phyloP scores from a whole-genome alignment of 1,284 basidiomycete genomes.

The Cutaneotrichosporon sp. region DNA sequence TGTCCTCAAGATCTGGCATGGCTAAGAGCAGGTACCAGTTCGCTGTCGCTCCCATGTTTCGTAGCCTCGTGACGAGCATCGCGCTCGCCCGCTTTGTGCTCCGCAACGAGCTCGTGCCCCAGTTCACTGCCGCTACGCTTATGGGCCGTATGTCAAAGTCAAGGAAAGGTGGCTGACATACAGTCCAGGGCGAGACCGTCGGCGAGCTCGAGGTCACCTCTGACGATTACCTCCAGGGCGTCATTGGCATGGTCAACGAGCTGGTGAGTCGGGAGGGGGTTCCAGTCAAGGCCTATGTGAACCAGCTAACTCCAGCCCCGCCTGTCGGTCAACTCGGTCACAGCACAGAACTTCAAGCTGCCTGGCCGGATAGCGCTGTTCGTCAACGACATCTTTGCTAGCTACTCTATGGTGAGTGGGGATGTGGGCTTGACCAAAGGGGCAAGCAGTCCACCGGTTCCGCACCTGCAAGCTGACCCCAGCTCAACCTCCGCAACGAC shows the following conservation, averaged over 20 bases:
- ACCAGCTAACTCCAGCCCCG: slow-evolving; percentile 42
- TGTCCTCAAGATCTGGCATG: slow-evolving; percentile 3
- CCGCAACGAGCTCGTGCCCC: slow-evolving; percentile 47
- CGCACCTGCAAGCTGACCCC: slow-evolving; percentile 1
- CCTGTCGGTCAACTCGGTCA: slow-evolving; percentile 53
- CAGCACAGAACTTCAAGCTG: slow-evolving; percentile 50
- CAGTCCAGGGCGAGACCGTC: slow-evolving; percentile 43
- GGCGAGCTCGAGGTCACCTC: slow-evolving; percentile 45
- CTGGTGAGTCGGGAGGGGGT: slow-evolving; percentile 33
- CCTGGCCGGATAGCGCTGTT: slow-evolving; percentile 52
- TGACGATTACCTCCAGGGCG: slow-evolving; percentile 54
- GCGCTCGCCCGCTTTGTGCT: slow-evolving; percentile 50
- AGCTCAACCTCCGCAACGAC: slow-evolving; percentile 54
- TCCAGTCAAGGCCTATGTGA: not conserved
- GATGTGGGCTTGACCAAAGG: not conserved
- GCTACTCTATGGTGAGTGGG: slow-evolving; percentile 50
- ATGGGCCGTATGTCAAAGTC: slow-evolving; percentile 45
- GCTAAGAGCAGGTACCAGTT: slow-evolving; percentile 43
- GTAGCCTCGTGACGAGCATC: slow-evolving; percentile 45
- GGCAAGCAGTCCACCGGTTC: not conserved
- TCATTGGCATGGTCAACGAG: slow-evolving; percentile 54
- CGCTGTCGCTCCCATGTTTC: slow-evolving; percentile 41
- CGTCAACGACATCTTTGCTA: slow-evolving; percentile 53
- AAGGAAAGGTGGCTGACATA: not conserved
- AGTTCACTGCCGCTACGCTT: slow-evolving; percentile 39